Percentiles rank a stretch among this genome's conserved stretches.
Evolutionary conservation across 1,284 basidiomycete genomes (phyloP).

Genomic region (Mycocalia duriaeana): DNA sequence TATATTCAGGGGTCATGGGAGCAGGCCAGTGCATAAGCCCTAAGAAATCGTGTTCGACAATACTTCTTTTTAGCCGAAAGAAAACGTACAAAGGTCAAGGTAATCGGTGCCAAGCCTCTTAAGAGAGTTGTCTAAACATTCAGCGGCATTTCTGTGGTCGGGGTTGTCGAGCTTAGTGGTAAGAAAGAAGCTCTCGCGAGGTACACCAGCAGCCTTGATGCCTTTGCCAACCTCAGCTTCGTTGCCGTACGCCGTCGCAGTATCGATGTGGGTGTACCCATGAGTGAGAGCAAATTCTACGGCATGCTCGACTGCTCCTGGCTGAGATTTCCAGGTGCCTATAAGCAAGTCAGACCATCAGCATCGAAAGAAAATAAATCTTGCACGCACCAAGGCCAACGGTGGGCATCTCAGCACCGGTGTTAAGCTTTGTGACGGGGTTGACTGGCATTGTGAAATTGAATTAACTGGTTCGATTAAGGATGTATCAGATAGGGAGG

Average conservation of each 20-base stretch:
- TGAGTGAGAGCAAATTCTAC: conserved; percentile 69
- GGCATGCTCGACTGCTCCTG: conserved; percentile 59
- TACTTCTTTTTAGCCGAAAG: conserved; percentile 1
- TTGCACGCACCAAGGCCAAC: conserved; percentile 64
- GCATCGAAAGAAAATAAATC: neutral
- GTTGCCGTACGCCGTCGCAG: conserved; percentile 49
- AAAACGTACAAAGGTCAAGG: conserved; percentile 64
- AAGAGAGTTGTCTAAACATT: conserved; percentile 70
- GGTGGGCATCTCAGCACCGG: conserved; percentile 68
- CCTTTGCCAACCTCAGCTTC: conserved; percentile 75
- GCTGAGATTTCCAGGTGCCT: conserved; percentile 79
- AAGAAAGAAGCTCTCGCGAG: conserved; percentile 64
- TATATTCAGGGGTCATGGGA: conserved; percentile 40
- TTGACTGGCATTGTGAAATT: conserved; percentile 39
- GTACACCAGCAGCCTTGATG: conserved; percentile 68
- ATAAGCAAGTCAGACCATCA: neutral
- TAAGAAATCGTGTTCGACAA: conserved; percentile 15
- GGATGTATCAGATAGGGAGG: no score
- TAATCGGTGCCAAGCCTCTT: conserved; percentile 68
- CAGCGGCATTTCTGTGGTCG: conserved; percentile 57
- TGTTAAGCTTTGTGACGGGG: conserved; percentile 60
- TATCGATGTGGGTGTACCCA: conserved; percentile 78
- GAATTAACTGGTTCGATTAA: no score
- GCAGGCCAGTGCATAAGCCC: conserved; percentile 82
- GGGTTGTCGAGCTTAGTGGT: conserved; percentile 77